phyloP scores from a whole-genome alignment of 2,329 filamentous ascomycete genomes.

The Fusarium sp. region DNA sequence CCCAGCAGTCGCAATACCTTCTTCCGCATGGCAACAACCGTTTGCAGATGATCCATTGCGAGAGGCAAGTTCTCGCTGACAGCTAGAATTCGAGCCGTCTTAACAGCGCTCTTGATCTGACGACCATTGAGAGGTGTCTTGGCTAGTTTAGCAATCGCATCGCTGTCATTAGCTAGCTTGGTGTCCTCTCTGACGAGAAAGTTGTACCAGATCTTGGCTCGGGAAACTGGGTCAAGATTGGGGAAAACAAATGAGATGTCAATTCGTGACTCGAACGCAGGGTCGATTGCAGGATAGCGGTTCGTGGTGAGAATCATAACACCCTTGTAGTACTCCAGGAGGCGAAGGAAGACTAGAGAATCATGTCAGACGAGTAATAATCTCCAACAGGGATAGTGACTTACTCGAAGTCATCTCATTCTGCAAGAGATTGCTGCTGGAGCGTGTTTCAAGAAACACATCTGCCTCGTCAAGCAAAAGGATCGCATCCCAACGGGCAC shows the following conservation, averaged over 20 bases:
- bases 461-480: constrained; percentile 54
- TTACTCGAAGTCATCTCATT: constrained; percentile 45
- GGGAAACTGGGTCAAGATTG: constrained; percentile 33
- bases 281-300: constrained; percentile 53
- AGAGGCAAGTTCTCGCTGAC: not conserved
- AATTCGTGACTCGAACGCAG: constrained; percentile 57
- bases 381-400: not conserved
- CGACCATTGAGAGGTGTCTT: constrained; percentile 20
- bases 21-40: constrained; percentile 4
- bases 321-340: constrained; percentile 51
- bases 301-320: constrained; percentile 56
- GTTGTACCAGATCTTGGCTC: constrained; percentile 40
- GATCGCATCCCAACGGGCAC: constrained; percentile 50
- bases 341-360: constrained; percentile 36
- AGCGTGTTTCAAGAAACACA: constrained; percentile 49
- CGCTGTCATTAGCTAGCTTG: rapidly evolving
- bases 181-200: not conserved
- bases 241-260: constrained; percentile 53
- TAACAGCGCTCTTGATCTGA: constrained; percentile 32
- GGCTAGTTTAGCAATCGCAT: not conserved
- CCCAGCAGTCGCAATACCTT: not conserved
- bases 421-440: constrained; percentile 35
- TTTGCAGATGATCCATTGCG: constrained; percentile 1
- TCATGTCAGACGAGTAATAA: not conserved
- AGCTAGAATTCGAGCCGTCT: constrained; percentile 18